phyloP scores from a whole-genome alignment of 805 yeast genomes.

The Zygosaccharomyces bisporus region DNA sequence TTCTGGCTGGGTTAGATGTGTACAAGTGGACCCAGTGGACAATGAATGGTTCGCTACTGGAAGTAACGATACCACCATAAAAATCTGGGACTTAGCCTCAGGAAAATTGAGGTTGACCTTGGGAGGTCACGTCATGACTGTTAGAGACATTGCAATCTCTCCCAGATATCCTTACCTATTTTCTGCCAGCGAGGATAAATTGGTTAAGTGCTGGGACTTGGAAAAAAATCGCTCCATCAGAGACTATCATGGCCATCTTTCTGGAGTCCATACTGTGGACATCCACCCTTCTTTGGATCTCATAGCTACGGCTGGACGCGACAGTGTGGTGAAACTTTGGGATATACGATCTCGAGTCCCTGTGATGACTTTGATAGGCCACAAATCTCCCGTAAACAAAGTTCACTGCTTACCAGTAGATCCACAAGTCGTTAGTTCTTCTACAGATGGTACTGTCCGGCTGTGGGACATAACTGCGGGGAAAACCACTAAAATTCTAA shows the following conservation, averaged over 20 bases:
- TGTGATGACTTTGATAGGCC: conserved; percentile 78
- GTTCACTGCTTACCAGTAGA: conserved; percentile 66
- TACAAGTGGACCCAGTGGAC: conserved; percentile 72
- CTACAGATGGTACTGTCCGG: conserved; percentile 79
- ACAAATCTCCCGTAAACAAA: conserved; percentile 66
- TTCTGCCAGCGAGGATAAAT: conserved; percentile 88
- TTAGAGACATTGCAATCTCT: conserved; percentile 71
- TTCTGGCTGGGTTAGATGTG: conserved; percentile 85
- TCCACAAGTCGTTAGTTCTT: conserved; percentile 81
- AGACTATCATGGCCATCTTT: conserved; percentile 90
- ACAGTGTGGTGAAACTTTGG: conserved; percentile 85
- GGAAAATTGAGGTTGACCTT: conserved; percentile 68
- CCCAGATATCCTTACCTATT: conserved; percentile 81
- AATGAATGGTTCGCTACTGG: conserved; percentile 93
- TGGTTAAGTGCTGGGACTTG: conserved; percentile 93
- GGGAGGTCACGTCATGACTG: conserved; percentile 89
- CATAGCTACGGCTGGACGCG: conserved; percentile 87
- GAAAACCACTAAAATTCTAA: conserved; percentile 61
- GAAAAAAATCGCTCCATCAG: conserved; percentile 78
- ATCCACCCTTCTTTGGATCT: conserved; percentile 81
- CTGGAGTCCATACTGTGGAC: conserved; percentile 80
- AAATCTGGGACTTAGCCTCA: conserved; percentile 83
- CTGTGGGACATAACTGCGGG: conserved; percentile 89
- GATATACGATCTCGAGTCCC: conserved; percentile 79
- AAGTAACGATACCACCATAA: conserved; percentile 80